Evolutionary conservation across 176 grass and related monocot genomes (phyloP), one percentile per base, ranked within the genome.

Genomic region (Phoenix roebelenii): DNA sequence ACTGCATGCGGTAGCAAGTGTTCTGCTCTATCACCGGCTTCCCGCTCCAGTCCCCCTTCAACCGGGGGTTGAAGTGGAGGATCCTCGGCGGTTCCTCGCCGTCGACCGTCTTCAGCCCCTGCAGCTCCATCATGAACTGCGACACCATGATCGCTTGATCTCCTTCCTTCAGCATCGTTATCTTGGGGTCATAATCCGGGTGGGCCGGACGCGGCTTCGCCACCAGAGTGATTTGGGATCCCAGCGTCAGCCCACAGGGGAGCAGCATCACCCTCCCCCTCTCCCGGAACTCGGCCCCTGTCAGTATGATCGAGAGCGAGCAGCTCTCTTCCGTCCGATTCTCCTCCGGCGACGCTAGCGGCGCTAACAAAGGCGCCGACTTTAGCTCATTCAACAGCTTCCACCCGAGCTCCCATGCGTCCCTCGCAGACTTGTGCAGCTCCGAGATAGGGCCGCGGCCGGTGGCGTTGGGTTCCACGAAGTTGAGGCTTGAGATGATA

Each of bases 1-100:
- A 98, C 66, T 98, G 93, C 93, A 98, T 92, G 54, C 87, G 62
- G 74, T 98, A 98, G 81, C 93, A 98, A 70, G 80, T 98, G 58
- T 98, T 98, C 84, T 85, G 85, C 84, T 98, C 93, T 55, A 98
- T 85, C 55, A 98, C 84, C 3, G 87, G 87, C 66, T 52, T 85
- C 18, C 76, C 79, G 28, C 75, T 88, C 75, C 86, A 98, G 59
- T 98, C 93, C 16, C 93, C 93, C 56, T 76, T 86, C 68, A 98
- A 78, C 84, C 93, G 68, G 59, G 93, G 93, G 51, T 98, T 98
- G 71, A 98, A 83, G 70, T 92, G 93, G 23, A 98, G 77, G 53
- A 98, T 98, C 68, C 81, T 85, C 3, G 93, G 93, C 48, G 93
- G 87, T 15, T 85, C 87, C 70, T 98, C 93, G 5, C 93, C 93